Evolutionary conservation across 805 yeast species (phyloP), one percentile per base, ranked within the genome.

Genomic region (Candida nitratophila): DNA sequence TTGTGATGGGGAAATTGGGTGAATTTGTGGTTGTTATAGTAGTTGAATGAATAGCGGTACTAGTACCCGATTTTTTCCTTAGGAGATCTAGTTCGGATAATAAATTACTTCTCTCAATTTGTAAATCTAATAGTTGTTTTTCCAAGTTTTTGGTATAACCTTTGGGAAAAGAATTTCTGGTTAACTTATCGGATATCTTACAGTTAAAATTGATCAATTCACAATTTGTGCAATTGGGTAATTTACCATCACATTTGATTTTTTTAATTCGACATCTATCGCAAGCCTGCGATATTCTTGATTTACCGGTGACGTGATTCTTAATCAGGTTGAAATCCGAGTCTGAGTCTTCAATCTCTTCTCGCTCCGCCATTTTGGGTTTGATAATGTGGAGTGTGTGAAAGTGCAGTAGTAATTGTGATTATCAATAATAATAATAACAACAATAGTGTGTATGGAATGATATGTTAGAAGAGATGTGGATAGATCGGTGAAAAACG

Each of bases 91-190:
- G 45, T 42, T 68, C 70, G 3, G 64, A 46, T 39, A 66, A 57
- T 37, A 76, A 56, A 41, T 58, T 57, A 34, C 69, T 64, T 44
- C 75, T 66, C 47, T 76, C 82, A 38, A 76, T 74, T 56, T 84
- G 89, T 44, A 84, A 64, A 30, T 72, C 73, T 30, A 77, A 71
- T 38, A 85, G 66, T 51, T 77, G 79, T 44, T 70, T 71, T 54
- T 85, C 95, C 50, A 85, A 63, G 52, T 78, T 79, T 61, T 83
- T 87, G 1, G 95, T 85, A 55, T 85, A 85, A 0, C 93, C 91
- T 53, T 81, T 81, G 3, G 93, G 91, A 48, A 84, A 83, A 1
- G 90, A 86, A 47, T 88, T 69, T 61, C 95, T 70, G 0, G 89
- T 79, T 24, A 85, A 62, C 56, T 81, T 83, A 62, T 84, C 91